Base-by-base conservation (phyloP, 1,139 yeast genomes). In the Debaryomyces sp. region DNA sequence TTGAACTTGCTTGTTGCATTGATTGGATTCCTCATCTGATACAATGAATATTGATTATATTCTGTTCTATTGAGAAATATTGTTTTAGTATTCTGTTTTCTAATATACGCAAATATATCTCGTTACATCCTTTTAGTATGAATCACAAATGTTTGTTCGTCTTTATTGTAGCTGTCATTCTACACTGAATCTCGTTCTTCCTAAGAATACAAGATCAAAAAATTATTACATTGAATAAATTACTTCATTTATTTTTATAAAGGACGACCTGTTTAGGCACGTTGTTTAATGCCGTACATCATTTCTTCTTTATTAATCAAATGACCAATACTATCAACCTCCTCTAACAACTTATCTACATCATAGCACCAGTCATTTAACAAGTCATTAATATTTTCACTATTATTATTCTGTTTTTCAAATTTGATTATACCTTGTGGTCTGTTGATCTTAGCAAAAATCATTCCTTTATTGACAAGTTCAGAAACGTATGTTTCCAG, bases 221-320 rank as follows among this genome's bases (percentile, higher is more conserved):
- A 7, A 30, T 30, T 13, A 1, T 15, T 30, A 30, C 35, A 5
- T 15, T 32, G 35, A 17, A 32, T 32, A 17, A 32, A 7, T 32
- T 3, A 4, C 10, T 15, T 17, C 21, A 32, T 30, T 32, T 7
- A 17, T 17, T 32, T 10, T 32, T 32, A 32, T 32, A 32, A 32
- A 30, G 8, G 10, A 12, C n/a, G 18, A 30, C 17, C 5, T 15
- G 8, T 17, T 43, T 46, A 54, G 4, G 54, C 54, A 38, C 46
- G 48, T 50, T 73, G 78, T 56, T 83, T 84, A 52, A 85, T 77
- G 36, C 89, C 96, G 64, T 87, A 81, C 85, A 92, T 82, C 89
- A 94, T 91, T 66, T 94, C 97, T 68, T 94, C 99, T 71, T 94
- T 94, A 54, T 95, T 89, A 62, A 95, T 94, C 70, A 95, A 78